Conservation (phyloP, 73 alveolate genomes). For the Urostyla sp. region DNA sequence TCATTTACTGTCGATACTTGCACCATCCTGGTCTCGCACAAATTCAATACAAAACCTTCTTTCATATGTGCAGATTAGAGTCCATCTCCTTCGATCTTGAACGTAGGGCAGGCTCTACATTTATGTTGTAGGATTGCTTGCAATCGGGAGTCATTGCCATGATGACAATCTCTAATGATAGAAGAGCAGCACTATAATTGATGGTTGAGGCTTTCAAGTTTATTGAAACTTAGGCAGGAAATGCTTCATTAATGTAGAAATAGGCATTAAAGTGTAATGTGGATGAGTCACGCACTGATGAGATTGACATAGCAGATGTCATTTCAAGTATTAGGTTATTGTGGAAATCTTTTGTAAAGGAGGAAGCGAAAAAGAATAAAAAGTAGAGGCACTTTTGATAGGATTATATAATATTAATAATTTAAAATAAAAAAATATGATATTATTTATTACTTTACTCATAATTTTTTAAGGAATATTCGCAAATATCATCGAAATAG, state of each 20-base stretch:
- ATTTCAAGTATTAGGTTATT: slow-evolving; percentile 55
- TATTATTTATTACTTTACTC: neutral
- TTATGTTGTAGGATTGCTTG: slow-evolving; percentile 83
- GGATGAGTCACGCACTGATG: slow-evolving; percentile 75
- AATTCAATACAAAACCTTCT: slow-evolving; percentile 85
- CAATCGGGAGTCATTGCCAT: slow-evolving; percentile 86
- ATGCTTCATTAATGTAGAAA: slow-evolving; percentile 44
- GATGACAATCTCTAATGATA: slow-evolving; percentile 78
- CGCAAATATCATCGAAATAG: no score
- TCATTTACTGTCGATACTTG: slow-evolving; percentile 78
- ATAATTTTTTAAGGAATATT: no score
- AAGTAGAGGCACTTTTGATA: neutral
- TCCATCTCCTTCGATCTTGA: slow-evolving; percentile 91
- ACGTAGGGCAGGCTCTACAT: slow-evolving; percentile 80
- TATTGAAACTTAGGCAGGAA: slow-evolving; percentile 68
- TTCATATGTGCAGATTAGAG: slow-evolving; percentile 91
- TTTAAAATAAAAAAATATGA: neutral
- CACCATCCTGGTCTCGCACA: slow-evolving; percentile 87
- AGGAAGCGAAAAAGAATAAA: slow-evolving; percentile 46
- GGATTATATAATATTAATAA: neutral
- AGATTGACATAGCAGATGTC: slow-evolving; percentile 65
- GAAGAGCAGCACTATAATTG: slow-evolving; percentile 41
- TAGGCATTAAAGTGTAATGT: slow-evolving; percentile 9
- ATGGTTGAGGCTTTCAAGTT: slow-evolving; percentile 73
- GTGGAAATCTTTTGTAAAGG: slow-evolving; percentile 54